phyloP scores from a whole-genome alignment of 2,329 filamentous ascomycete genomes.

The Ophiostoma sp. region DNA sequence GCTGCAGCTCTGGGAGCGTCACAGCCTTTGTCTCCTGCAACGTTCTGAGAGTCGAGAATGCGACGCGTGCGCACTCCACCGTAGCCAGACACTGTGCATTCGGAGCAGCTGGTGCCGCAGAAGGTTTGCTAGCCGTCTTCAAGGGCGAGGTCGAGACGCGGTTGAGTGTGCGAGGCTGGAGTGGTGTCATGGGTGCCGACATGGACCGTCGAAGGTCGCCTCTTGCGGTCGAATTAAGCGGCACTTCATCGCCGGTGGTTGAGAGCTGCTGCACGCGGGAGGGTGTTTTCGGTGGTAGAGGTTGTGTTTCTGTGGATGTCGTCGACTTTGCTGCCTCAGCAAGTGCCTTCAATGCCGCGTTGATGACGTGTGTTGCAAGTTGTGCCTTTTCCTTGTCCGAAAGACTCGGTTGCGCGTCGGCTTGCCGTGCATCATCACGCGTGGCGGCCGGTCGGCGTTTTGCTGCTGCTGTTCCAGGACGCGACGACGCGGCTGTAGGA shows the following conservation, averaged over 20 bases:
- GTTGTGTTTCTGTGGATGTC: slow-evolving; percentile 37
- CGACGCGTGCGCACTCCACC: slow-evolving; percentile 68
- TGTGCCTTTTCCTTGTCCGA: slow-evolving; percentile 62
- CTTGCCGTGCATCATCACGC: slow-evolving; percentile 23
- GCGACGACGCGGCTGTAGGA: slow-evolving; percentile 30
- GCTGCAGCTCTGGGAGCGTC: slow-evolving; percentile 61
- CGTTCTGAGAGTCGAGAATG: slow-evolving; percentile 64
- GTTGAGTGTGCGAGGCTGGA: slow-evolving; percentile 63
- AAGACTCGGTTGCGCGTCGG: slow-evolving; percentile 36
- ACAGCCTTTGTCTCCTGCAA: slow-evolving; percentile 56
- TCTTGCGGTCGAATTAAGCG: slow-evolving; percentile 38
- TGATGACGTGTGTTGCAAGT: slow-evolving; percentile 72
- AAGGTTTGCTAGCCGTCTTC: slow-evolving; percentile 28
- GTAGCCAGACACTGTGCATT: slow-evolving; percentile 51
- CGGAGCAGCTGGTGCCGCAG: background rate
- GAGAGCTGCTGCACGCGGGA: background rate
- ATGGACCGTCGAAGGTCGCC: slow-evolving; percentile 55
- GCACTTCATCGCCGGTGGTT: slow-evolving; percentile 22
- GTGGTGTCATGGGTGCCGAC: slow-evolving; percentile 60
- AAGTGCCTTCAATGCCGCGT: slow-evolving; percentile 67
- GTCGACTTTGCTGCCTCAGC: slow-evolving; percentile 62
- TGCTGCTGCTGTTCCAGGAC: slow-evolving; percentile 34
- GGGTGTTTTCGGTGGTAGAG: slow-evolving; percentile 29
- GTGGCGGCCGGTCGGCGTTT: slow-evolving; percentile 28
- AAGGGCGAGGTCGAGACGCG: slow-evolving; percentile 58